Evolutionary conservation across 2,329 filamentous ascomycete genomes (phyloP).

Genomic region (Aureobasidium sp.): DNA sequence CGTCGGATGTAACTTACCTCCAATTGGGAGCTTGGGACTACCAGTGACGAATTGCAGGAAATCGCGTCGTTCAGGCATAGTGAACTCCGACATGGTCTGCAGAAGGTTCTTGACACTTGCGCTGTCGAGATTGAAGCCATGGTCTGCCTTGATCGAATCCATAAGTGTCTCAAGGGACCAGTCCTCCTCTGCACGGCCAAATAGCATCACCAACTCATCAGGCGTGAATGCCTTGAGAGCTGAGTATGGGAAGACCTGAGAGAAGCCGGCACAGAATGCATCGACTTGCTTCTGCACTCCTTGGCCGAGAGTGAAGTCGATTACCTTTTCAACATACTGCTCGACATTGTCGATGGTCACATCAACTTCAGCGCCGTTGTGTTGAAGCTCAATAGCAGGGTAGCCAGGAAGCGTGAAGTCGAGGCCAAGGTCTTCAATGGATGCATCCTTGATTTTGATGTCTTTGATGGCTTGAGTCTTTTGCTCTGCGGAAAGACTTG

Average conservation of each 20-base stretch:
- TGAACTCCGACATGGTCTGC: slow-evolving; percentile 87
- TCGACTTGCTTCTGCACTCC: slow-evolving; percentile 85
- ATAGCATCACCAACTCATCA: slow-evolving; percentile 87
- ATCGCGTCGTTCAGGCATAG: slow-evolving; percentile 66
- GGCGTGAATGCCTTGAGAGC: slow-evolving; percentile 90
- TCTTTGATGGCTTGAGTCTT: slow-evolving; percentile 62
- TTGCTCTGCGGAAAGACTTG: slow-evolving; percentile 53
- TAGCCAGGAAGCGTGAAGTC: slow-evolving; percentile 96
- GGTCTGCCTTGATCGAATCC: slow-evolving; percentile 97
- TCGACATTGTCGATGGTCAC: slow-evolving; percentile 92
- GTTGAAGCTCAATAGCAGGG: slow-evolving; percentile 71
- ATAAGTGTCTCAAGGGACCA: slow-evolving; percentile 97
- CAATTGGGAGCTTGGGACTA: slow-evolving; percentile 95
- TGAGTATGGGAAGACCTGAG: slow-evolving; percentile 91
- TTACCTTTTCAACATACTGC: slow-evolving; percentile 75
- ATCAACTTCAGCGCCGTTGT: slow-evolving; percentile 61
- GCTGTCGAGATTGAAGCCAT: slow-evolving; percentile 98
- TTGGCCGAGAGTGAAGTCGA: slow-evolving; percentile 82
- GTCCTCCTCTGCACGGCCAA: slow-evolving; percentile 87
- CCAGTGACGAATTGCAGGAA: slow-evolving; percentile 98
- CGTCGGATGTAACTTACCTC: slow-evolving; percentile 54
- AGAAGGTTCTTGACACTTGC: slow-evolving; percentile 88
- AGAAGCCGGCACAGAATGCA: slow-evolving; percentile 84
- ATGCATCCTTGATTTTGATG: slow-evolving; percentile 66
- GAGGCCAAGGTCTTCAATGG: slow-evolving; percentile 76